Base-by-base conservation (phyloP, 345 rosid species). In the Laguncularia racemosa region DNA sequence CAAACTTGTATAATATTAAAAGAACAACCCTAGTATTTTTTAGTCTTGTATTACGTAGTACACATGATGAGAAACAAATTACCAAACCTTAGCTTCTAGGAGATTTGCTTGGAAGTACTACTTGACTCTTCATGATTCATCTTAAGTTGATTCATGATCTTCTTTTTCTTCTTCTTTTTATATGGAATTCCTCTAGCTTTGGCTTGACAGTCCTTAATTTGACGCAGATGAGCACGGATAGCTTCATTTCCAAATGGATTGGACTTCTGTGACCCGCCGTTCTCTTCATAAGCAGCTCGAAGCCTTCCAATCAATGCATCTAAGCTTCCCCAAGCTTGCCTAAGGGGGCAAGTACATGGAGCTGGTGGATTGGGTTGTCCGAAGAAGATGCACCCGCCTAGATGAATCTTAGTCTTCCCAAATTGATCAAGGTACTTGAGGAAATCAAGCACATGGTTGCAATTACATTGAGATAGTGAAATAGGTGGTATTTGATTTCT, bases 281-380 rank as follows among this genome's bases (percentile, higher is more conserved):
- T 33, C 40, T 33, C 40, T 33, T 7, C 40, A 33, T 33, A 33
- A 33, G 40, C 40, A 23, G 40, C 50, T 17, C 50, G n/a, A 17
- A 48, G 50, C n/a, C 50, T 15, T 15, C 50, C 50, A 15, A 48
- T 17, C 16, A 48, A 17, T 48, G 50, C 50, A 48, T 48, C 50
- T n/a, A 48, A 48, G 50, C 50, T 48, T 9, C 50, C 50, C 50
- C 50, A 48, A 15, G 50, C 50, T 48, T 48, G 50, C 18, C 50
- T 15, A 1, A 48, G n/a, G 18, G 50, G 50, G 18, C 50, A 48
- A 15, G 50, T 48, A 17, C 50, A 48, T 7, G 40, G 11, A 33
- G 40, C 40, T 10, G 40, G 40, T 33, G 40, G 40, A 33, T 33
- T 10, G 40, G 50, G 50, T 17, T 14, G 50, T 17, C 50, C 50